Percentiles rank a stretch among this genome's conserved stretches.
phyloP scores from a whole-genome alignment of 2,329 filamentous ascomycete genomes.

The Pseudogymnoascus sp. region DNA sequence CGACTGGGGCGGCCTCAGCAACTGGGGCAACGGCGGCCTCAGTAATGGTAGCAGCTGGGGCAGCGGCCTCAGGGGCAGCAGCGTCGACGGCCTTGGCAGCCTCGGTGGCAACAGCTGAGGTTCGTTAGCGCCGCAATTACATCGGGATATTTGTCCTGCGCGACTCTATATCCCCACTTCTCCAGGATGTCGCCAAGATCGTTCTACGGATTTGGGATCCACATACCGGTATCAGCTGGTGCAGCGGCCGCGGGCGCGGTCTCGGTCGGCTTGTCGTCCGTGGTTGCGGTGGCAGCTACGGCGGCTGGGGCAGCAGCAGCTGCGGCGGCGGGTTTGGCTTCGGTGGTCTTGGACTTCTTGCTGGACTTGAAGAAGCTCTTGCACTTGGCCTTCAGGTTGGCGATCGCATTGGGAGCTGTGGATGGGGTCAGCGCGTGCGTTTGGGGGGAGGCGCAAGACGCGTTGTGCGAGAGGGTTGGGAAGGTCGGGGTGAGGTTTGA shows the following conservation, averaged over 20 bases:
- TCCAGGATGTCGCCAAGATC: neutral
- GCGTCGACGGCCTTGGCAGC: neutral
- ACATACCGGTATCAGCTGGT: neutral
- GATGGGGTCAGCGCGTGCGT: neutral
- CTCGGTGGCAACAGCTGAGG: neutral
- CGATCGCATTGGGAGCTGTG: conserved; percentile 26
- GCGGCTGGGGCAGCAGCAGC: conserved; percentile 10
- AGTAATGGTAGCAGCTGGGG: neutral
- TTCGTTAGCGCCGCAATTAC: neutral
- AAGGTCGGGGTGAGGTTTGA: conserved; percentile 5
- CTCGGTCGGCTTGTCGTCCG: neutral
- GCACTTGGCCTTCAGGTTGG: conserved; percentile 26
- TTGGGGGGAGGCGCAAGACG: neutral
- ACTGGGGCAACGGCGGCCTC: neutral
- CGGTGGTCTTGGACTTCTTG: conserved; percentile 24
- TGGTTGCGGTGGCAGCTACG: conserved; percentile 7
- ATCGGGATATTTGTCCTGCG: neutral
- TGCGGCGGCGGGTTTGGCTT: conserved; percentile 17
- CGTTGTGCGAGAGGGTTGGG: neutral
- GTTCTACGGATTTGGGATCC: neutral
- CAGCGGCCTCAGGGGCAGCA: conserved; percentile 13
- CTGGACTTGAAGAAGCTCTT: conserved; percentile 24
- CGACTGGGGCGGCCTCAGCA: neutral
- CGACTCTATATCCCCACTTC: neutral
- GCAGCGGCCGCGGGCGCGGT: neutral